Evolutionary conservation across 768 basidiomycete genomes (phyloP).

Genomic region (Plicaturopsis crispa): DNA sequence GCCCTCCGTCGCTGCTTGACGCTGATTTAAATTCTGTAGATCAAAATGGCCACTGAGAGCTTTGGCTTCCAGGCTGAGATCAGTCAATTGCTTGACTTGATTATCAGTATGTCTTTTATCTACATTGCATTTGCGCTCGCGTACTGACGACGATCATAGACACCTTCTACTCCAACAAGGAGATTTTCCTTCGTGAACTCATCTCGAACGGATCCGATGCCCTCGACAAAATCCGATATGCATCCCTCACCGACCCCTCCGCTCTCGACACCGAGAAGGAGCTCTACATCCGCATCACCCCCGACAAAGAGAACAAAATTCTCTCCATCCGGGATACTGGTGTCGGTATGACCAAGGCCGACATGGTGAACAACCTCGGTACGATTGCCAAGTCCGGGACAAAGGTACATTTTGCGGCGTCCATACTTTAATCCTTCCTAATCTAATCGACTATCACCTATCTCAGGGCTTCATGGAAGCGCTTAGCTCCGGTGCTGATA

Average conservation of each 20-base stretch:
- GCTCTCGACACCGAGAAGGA: slow-evolving; percentile 89
- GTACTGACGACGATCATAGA: slow-evolving; percentile 37
- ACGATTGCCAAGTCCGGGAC: slow-evolving; percentile 94
- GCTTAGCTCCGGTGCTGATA: slow-evolving; percentile 80
- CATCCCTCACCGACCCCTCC: slow-evolving; percentile 88
- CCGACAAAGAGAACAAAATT: slow-evolving; percentile 93
- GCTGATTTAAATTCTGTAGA: slow-evolving; percentile 14
- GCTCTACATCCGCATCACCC: slow-evolving; percentile 87
- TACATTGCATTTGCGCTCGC: too few relatives aligned
- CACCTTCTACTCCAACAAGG: slow-evolving; percentile 99
- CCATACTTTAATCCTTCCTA: slow-evolving; percentile 4
- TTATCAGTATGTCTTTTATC: slow-evolving; percentile 65
- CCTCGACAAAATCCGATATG: slow-evolving; percentile 97
- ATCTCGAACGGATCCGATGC: slow-evolving; percentile 98
- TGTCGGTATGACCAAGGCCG: slow-evolving; percentile 99
- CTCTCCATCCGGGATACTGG: slow-evolving; percentile 91
- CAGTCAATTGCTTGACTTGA: slow-evolving; percentile 95
- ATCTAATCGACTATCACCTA: slow-evolving; percentile 4
- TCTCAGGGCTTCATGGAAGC: slow-evolving; percentile 99
- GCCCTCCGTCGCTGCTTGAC: not conserved
- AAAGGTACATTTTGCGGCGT: slow-evolving; percentile 40
- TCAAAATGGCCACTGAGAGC: slow-evolving; percentile 73
- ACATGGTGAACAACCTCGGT: slow-evolving; percentile 98
- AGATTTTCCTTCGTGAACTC: slow-evolving; percentile 98
- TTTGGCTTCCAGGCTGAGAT: slow-evolving; percentile 99